phyloP scores from a whole-genome alignment of 495 filamentous ascomycete genomes.

The Aspergillus egyptiacus region DNA sequence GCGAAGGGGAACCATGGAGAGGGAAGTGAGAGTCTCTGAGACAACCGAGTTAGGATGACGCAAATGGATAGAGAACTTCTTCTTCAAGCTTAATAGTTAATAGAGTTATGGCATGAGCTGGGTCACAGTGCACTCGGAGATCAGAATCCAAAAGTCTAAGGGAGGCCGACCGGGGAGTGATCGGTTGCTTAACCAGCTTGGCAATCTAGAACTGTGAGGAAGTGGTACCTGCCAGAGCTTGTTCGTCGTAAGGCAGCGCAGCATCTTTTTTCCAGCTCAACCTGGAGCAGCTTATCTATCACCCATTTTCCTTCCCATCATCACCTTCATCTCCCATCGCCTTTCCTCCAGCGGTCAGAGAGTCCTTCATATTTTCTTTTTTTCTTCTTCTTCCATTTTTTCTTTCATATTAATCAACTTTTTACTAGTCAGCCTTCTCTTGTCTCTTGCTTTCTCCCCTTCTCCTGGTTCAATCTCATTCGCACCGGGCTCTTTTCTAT shows the following conservation, averaged over 20 bases:
- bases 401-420: conserved; percentile 12
- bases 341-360: conserved; percentile 12
- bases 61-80: no score
- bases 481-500: conserved; percentile 3
- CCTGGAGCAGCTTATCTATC: conserved; percentile 20
- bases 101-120: no score
- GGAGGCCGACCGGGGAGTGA: no score
- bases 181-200: neutral
- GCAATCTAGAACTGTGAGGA: neutral
- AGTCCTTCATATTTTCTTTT: conserved; percentile 8
- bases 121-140: no score
- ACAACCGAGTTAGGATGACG: neutral
- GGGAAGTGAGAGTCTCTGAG: no score
- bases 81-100: no score
- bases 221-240: conserved; percentile 1
- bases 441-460: neutral
- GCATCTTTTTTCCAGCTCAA: conserved; percentile 22
- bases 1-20: neutral
- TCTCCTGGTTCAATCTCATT: conserved; percentile 2
- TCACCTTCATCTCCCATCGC: neutral
- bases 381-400: conserved; percentile 12
- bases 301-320: neutral
- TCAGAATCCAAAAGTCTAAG: neutral
- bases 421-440: conserved; percentile 5
- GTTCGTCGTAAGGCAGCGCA: conserved; percentile 11